phyloP scores from a whole-genome alignment of 192 early-diverging fungal species.

The Diversispora eburnea region DNA sequence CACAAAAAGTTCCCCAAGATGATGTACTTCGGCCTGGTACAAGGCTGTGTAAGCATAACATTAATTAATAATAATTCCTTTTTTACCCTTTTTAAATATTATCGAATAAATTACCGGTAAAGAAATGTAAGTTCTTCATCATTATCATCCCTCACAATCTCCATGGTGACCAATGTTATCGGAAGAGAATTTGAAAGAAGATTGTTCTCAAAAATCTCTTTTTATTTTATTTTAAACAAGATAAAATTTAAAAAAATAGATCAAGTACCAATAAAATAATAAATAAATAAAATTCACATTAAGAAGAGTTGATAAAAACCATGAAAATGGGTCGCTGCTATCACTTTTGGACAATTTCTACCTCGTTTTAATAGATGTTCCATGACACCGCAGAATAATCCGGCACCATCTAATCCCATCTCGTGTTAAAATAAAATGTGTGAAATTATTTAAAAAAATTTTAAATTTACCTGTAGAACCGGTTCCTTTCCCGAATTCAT shows the following conservation, averaged over 20 bases:
- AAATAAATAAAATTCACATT: not conserved
- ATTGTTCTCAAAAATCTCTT: conserved; percentile 50
- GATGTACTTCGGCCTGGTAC: conserved; percentile 37
- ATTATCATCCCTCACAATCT: conserved; percentile 44
- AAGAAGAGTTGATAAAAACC: conserved; percentile 37
- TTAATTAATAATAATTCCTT: not conserved
- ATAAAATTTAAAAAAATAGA: not conserved
- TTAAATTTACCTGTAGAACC: conserved; percentile 42
- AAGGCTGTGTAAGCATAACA: conserved; percentile 27
- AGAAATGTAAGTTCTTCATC: conserved; percentile 54
- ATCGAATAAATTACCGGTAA: conserved; percentile 45
- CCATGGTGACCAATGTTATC: conserved; percentile 54
- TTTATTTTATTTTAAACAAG: not conserved
- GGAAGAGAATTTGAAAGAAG: conserved; percentile 41
- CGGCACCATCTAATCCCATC: conserved; percentile 64
- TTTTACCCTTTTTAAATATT: not conserved
- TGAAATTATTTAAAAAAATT: conserved; percentile 20
- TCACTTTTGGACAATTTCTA: conserved; percentile 56
- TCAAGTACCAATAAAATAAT: not conserved
- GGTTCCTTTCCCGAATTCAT: conserved; percentile 87
- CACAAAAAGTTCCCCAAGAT: conserved; percentile 49
- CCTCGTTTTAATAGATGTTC: conserved; percentile 49
- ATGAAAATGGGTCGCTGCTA: conserved; percentile 89
- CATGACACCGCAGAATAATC: conserved; percentile 71
- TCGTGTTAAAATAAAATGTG: conserved; percentile 44